Evolutionary conservation across 2,329 filamentous ascomycete genomes (phyloP).

Genomic region (Botryotinia convoluta): DNA sequence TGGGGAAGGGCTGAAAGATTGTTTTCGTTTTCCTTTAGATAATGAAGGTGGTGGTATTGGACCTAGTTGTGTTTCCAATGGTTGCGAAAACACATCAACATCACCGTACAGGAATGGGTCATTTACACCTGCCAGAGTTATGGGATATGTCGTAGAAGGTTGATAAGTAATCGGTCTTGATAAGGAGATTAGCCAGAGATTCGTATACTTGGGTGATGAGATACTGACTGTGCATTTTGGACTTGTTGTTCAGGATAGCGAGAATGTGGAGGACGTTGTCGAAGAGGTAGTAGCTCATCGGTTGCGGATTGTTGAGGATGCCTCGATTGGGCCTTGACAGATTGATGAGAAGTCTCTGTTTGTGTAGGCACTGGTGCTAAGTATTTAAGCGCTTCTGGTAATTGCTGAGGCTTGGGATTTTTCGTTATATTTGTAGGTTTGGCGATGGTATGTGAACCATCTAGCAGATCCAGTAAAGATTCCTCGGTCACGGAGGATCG

Average conservation of each 20-base stretch:
- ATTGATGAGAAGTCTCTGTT: neutral
- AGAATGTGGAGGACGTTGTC: neutral
- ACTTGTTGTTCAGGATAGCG: neutral
- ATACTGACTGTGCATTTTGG: constrained; percentile 16
- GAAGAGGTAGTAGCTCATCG: neutral
- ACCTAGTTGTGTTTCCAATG: neutral
- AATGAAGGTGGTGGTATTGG: neutral
- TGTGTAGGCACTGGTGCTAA: constrained; percentile 2
- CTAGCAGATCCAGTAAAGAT: constrained; percentile 11
- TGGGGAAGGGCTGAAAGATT: constrained; percentile 7
- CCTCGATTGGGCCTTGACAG: neutral
- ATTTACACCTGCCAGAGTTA: neutral
- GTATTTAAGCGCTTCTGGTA: constrained; percentile 19
- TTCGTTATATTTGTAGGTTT: neutral
- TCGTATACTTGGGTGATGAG: neutral
- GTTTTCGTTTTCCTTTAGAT: constrained; percentile 10
- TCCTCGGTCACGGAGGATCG: constrained; percentile 6
- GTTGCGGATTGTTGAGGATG: neutral
- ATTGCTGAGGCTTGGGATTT: neutral
- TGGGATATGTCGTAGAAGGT: neutral
- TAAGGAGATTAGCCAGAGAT: neutral
- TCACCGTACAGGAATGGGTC: constrained; percentile 12
- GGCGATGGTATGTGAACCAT: neutral
- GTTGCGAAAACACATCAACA: constrained; percentile 7
- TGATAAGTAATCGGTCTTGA: neutral